Conservation (phyloP, 176 grass and related monocot species). For the Eragrostis nindensis region DNA sequence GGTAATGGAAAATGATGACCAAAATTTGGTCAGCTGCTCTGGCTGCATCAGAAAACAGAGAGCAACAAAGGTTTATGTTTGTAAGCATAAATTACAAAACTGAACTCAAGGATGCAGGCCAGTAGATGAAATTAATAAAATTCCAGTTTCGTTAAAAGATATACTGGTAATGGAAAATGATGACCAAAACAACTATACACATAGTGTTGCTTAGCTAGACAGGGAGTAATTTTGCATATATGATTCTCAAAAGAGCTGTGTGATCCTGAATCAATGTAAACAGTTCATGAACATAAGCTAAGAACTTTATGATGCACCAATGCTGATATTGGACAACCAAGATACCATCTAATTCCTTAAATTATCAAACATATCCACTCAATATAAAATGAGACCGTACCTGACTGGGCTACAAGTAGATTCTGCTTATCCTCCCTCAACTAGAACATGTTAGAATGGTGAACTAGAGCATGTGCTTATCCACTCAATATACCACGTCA, state of each 20-base stretch:
- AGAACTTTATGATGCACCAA: background rate
- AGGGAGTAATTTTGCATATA: background rate
- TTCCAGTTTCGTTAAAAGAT: constrained; percentile 10
- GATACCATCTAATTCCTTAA: background rate
- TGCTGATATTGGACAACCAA: background rate
- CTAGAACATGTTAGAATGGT: too few species aligned
- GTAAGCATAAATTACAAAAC: background rate
- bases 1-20: background rate
- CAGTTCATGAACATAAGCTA: background rate
- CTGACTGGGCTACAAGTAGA: too few species aligned
- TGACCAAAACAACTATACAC: background rate
- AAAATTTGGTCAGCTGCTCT: constrained; percentile 71
- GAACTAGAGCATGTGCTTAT: too few species aligned
- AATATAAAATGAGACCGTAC: background rate
- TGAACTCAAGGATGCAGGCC: background rate
- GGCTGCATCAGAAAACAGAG: constrained; percentile 47
- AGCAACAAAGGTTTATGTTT: background rate
- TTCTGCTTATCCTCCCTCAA: too few species aligned
- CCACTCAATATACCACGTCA: too few species aligned
- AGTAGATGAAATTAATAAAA: background rate
- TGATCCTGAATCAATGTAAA: constrained; percentile 9
- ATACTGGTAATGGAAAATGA: background rate
- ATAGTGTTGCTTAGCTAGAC: background rate
- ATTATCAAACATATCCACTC: background rate
- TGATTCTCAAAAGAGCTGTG: background rate